Evolutionary conservation across 805 yeast genomes (phyloP).

Genomic region (Groenewaldozyma salmanticensis): DNA sequence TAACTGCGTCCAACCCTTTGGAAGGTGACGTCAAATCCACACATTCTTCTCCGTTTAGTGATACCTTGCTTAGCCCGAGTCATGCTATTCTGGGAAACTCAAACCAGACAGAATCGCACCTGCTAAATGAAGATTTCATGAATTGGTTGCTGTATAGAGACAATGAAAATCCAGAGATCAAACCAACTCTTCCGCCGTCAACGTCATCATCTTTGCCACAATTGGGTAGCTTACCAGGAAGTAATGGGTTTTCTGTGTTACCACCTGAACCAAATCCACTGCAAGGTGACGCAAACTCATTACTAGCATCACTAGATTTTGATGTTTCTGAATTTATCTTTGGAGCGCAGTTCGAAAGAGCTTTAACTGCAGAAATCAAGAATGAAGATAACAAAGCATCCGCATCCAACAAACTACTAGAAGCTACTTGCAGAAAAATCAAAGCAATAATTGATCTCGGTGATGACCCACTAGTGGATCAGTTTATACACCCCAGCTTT

Average conservation of each 20-base stretch:
- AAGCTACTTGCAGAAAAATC: conserved; percentile 8
- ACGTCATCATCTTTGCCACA: too few relatives aligned
- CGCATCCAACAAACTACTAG: conserved; percentile 5
- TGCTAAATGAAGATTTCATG: conserved; percentile 17
- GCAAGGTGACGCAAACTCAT: neutral
- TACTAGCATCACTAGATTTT: conserved; percentile 1
- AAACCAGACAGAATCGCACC: conserved; percentile 15
- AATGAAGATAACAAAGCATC: neutral
- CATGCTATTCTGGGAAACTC: conserved; percentile 15
- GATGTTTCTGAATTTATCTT: neutral
- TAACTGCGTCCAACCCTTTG: neutral
- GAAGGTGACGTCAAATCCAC: neutral
- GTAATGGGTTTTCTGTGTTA: neutral
- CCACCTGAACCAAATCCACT: neutral
- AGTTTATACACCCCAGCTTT: conserved; percentile 12
- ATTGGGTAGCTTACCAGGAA: neutral
- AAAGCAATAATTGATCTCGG: conserved; percentile 4
- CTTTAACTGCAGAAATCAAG: neutral
- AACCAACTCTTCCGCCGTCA: too few relatives aligned
- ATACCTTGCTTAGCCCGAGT: conserved; percentile 11
- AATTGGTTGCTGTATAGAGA: conserved; percentile 13
- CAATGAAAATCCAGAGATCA: neutral
- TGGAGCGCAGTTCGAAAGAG: neutral
- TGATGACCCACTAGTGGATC: conserved; percentile 9
- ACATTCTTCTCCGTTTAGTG: conserved; percentile 9